Conservation (phyloP, 2,329 filamentous ascomycete species). For the Ophiosphaerella korrae region DNA sequence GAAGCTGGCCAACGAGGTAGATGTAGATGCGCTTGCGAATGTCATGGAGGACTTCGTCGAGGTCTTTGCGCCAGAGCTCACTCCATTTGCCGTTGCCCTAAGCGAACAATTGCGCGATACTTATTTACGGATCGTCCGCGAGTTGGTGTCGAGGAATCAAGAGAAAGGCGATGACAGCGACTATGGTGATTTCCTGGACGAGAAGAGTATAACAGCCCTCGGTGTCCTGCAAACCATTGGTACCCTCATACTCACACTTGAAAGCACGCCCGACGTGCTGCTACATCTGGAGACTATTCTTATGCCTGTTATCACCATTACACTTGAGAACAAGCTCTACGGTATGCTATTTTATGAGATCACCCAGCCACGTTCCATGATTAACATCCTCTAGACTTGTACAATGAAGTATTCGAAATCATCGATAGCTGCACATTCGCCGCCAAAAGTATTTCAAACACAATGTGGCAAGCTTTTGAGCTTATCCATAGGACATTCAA, state of each 20-base stretch:
- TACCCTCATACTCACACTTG: constrained; percentile 92
- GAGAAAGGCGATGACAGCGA: constrained; percentile 76
- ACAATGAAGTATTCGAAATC: constrained; percentile 98
- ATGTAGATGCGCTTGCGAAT: constrained; percentile 95
- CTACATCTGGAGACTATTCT: constrained; percentile 92
- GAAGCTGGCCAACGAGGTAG: constrained; percentile 95
- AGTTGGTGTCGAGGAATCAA: constrained; percentile 84
- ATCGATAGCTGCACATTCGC: constrained; percentile 99
- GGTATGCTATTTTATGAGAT: constrained; percentile 54
- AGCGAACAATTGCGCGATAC: constrained; percentile 96
- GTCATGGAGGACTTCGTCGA: constrained; percentile 99
- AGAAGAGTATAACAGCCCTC: constrained; percentile 97
- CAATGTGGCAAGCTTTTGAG: constrained; percentile 99
- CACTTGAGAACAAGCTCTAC: constrained; percentile 96
- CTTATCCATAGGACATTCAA: constrained; percentile 97
- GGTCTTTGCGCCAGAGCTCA: constrained; percentile 95
- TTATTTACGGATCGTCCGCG: constrained; percentile 89
- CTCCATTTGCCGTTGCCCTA: constrained; percentile 93
- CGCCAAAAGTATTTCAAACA: constrained; percentile 90
- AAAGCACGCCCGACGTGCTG: constrained; percentile 95
- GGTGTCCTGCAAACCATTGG: constrained; percentile 97
- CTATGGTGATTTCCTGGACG: constrained; percentile 90
- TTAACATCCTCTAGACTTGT: constrained; percentile 67
- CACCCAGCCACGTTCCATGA: neutral
- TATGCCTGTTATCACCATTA: constrained; percentile 96